phyloP scores from a whole-genome alignment of 345 rosid species.

The Eucalyptus urophylla region DNA sequence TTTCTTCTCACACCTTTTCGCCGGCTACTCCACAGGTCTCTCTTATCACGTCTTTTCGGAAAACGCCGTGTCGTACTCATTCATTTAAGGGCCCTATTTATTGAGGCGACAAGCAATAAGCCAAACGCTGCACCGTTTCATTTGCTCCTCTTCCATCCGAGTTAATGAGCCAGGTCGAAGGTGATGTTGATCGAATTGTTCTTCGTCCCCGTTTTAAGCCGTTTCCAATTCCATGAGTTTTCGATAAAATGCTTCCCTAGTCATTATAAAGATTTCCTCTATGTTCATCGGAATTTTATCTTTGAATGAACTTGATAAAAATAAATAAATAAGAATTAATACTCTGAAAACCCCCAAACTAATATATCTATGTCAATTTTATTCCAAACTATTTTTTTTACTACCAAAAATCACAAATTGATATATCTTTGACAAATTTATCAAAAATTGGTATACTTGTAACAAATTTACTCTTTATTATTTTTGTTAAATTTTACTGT shows the following conservation, averaged over 20 bases:
- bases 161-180: neutral
- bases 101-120: neutral
- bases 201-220: neutral
- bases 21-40: neutral
- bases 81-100: neutral
- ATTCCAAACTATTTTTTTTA: too few species aligned
- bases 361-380: fast-evolving
- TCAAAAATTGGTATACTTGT: too few species aligned
- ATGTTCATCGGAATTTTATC: neutral
- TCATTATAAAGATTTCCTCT: neutral
- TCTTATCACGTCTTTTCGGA: neutral
- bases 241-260: neutral
- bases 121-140: neutral
- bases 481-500: too few species aligned
- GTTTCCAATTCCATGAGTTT: neutral
- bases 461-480: too few species aligned
- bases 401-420: too few species aligned
- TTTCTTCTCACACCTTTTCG: neutral
- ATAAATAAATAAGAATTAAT: neutral
- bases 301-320: neutral
- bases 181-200: neutral
- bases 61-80: neutral
- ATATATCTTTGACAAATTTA: too few species aligned
- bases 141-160: neutral
- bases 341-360: too few species aligned